phyloP scores from a whole-genome alignment of 2,329 filamentous ascomycete genomes.

The Xylaria sp. region DNA sequence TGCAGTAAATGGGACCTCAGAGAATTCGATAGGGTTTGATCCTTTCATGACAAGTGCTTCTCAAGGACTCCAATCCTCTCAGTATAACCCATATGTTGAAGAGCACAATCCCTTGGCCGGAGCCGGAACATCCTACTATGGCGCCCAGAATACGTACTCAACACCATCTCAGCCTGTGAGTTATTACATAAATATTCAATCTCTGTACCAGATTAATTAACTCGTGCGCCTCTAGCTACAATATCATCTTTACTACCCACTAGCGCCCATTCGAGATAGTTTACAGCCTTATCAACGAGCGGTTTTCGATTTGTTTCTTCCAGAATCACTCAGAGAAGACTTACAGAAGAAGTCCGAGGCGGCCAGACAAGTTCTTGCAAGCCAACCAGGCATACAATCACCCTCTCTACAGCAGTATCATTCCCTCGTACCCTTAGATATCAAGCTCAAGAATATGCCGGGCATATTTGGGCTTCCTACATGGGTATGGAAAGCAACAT shows the following conservation, averaged over 20 bases:
- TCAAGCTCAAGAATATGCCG: constrained; percentile 79
- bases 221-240: constrained; percentile 65
- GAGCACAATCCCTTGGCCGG: constrained; percentile 69
- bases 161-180: constrained; percentile 69
- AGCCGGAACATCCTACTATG: constrained; percentile 73
- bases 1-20: constrained; percentile 43
- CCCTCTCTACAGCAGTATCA: constrained; percentile 89
- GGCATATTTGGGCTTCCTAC: constrained; percentile 86
- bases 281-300: constrained; percentile 85
- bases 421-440: constrained; percentile 89
- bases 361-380: constrained; percentile 84
- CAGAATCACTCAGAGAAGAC: constrained; percentile 87
- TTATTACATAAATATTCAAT: constrained; percentile 9
- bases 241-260: constrained; percentile 92
- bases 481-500: constrained; percentile 95
- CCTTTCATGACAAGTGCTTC: constrained; percentile 70
- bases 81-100: constrained; percentile 81
- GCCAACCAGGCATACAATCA: constrained; percentile 67
- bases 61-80: constrained; percentile 61
- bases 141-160: constrained; percentile 63
- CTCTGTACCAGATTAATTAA: background rate
- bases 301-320: constrained; percentile 90
- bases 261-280: constrained; percentile 78
- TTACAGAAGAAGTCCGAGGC: constrained; percentile 89
- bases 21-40: constrained; percentile 62